Percentiles rank a stretch among this genome's conserved stretches.
Evolutionary conservation across 1,284 basidiomycete species (phyloP).

Genomic region (Cutaneotrichosporon sp.): DNA sequence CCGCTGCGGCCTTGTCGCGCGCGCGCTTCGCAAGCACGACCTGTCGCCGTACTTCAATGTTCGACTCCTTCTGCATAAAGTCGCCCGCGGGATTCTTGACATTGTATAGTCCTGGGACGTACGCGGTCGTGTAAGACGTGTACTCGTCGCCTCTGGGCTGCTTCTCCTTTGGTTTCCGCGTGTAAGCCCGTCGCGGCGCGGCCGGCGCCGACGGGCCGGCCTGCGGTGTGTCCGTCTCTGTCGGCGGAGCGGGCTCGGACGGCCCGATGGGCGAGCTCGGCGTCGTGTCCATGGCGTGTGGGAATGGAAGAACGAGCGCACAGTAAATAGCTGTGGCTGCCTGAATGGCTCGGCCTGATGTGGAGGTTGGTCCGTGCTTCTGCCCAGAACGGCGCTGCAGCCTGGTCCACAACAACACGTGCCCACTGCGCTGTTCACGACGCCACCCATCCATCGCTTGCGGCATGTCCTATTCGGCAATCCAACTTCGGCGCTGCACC

Average conservation of each 20-base stretch:
- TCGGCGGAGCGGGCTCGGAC: background rate
- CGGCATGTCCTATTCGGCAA: no score
- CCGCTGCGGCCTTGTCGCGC: slow-evolving; percentile 22
- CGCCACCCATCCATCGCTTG: no score
- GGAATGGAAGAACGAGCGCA: no score
- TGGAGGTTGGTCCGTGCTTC: no score
- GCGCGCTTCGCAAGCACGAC: slow-evolving; percentile 25
- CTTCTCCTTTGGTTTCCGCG: slow-evolving; percentile 9
- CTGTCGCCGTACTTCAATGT: slow-evolving; percentile 38
- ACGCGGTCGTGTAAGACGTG: slow-evolving; percentile 35
- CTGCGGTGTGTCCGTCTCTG: slow-evolving; percentile 6
- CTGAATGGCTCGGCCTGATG: no score
- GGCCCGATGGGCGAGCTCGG: slow-evolving; percentile 8
- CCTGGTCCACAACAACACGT: no score
- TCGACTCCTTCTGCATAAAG: slow-evolving; percentile 33
- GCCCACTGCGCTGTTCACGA: no score
- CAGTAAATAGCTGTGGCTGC: no score
- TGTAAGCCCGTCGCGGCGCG: slow-evolving; percentile 3
- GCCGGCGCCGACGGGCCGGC: slow-evolving; percentile 10
- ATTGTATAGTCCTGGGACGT: slow-evolving; percentile 39
- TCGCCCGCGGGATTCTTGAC: slow-evolving; percentile 45
- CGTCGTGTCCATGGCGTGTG: background rate
- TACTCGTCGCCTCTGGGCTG: slow-evolving; percentile 24
- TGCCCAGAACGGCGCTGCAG: no score
- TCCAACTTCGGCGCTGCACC: no score